These are phyloP conservation scores for Colletotrichum tamarilloi DNA, from an alignment of 2,329 filamentous ascomycete species.

Conservation along the genomic window DNA sequence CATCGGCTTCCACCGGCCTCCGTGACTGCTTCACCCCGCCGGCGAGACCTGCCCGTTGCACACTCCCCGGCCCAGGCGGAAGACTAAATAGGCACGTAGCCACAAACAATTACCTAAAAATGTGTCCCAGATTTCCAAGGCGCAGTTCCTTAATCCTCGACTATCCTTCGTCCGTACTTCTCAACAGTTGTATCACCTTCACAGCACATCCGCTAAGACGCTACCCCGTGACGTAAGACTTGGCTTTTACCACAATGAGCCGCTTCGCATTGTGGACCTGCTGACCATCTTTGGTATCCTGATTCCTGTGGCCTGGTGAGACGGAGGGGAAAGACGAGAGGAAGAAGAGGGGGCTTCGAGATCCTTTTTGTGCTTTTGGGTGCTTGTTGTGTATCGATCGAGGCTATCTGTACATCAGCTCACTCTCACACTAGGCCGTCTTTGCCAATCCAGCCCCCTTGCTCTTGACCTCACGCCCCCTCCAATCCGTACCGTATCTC, in stretches of 20 bases:
- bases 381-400: background rate
- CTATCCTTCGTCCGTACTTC: background rate
- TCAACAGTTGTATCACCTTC: background rate
- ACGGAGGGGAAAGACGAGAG: background rate
- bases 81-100: no score
- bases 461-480: background rate
- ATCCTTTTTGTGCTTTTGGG: background rate
- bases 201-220: background rate
- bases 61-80: background rate
- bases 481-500: background rate
- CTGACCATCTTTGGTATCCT: conserved; percentile 11
- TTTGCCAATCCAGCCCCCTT: background rate
- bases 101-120: conserved; percentile 32
- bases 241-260: conserved; percentile 8
- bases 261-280: conserved; percentile 24
- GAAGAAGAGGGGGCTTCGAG: background rate
- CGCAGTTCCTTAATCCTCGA: background rate
- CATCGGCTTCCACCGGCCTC: conserved; percentile 33
- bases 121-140: conserved; percentile 1
- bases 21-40: background rate
- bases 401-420: background rate
- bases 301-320: background rate
- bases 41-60: conserved; percentile 27
- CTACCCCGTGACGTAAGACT: conserved; percentile 31
- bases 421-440: background rate